These are phyloP conservation scores for Fusarium compactum DNA, from an alignment of 2,329 filamentous ascomycete genomes.

Conservation along the genomic window DNA sequence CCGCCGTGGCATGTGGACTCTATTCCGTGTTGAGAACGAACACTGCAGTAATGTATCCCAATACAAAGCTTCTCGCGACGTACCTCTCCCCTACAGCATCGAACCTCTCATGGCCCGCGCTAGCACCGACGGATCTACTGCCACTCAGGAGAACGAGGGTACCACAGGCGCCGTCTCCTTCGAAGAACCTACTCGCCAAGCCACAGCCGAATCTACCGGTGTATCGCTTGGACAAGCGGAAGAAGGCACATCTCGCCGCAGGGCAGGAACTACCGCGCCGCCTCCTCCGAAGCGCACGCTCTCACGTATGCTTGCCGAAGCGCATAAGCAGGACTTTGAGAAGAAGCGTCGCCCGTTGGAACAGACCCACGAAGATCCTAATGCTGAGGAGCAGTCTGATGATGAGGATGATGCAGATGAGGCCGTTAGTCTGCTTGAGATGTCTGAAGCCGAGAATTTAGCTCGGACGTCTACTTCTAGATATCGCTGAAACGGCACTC, in stretches of 20 bases:
- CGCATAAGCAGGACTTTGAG: constrained; percentile 93
- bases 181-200: constrained; percentile 23
- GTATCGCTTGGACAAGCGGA: constrained; percentile 33
- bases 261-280: constrained; percentile 51
- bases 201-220: constrained; percentile 38
- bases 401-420: constrained; percentile 52
- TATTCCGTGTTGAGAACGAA: constrained; percentile 97
- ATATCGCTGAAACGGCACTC: constrained; percentile 4
- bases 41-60: constrained; percentile 92
- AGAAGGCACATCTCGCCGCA: constrained; percentile 49
- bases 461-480: constrained; percentile 36
- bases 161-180: constrained; percentile 6
- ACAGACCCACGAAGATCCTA: constrained; percentile 41
- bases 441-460: constrained; percentile 45
- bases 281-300: constrained; percentile 51
- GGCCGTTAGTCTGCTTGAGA: constrained; percentile 45
- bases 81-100: constrained; percentile 84
- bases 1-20: constrained; percentile 89
- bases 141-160: constrained; percentile 3
- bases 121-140: constrained; percentile 52
- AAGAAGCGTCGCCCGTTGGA: constrained; percentile 69
- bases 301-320: constrained; percentile 78
- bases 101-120: constrained; percentile 60
- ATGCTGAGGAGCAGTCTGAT: constrained; percentile 48
- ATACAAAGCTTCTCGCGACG: constrained; percentile 89